Evolutionary conservation across 305 asterid genomes (phyloP), one percentile per base, ranked within the genome.

Genomic region (Lippia alba): DNA sequence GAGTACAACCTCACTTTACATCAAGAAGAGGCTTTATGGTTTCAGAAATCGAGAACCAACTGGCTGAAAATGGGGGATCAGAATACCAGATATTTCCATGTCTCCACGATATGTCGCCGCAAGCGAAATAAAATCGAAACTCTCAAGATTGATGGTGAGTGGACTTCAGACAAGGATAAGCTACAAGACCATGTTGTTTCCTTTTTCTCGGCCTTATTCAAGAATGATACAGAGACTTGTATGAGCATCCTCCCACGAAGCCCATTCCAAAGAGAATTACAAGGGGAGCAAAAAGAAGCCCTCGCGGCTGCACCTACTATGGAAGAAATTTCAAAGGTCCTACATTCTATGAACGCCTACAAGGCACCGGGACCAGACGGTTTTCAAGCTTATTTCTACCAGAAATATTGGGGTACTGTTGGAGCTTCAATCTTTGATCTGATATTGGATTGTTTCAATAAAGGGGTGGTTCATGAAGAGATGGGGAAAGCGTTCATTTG

Each of bases 351-450:
- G 8, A 44, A 20, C 4, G 30, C 61, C 4, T 58, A 6, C 8
- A 70, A 58, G 15, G 58, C 67, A 4, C 68, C 61, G 0, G 74
- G 74, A 0, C 67, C 67, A 0, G 61, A 70, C 19, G 67, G 74
- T 0, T 5, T 15, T 4, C 61, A 59, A 20, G 61, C 50, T 9
- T 15, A 39, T 8, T 61, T 70, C 15, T 70, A 57, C 16, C 75
- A 70, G 16, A 14, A n/a, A 0, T 46, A 8, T 14, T 70, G 61
- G 75, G 12, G n/a, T 15, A 30, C 34, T 10, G 67, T 48, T 0
- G 61, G 64, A 0, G 11, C 3, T 2, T 17, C 58, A 8, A n/a
- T 61, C 0, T 8, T 16, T 16, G 12, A 40, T 0, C 17, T 39
- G 40, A 15, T 41, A 0, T 0, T 4, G 0, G 16, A 7, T 6